phyloP scores from a whole-genome alignment of 345 rosid species.

The Eucalyptus urophylla region DNA sequence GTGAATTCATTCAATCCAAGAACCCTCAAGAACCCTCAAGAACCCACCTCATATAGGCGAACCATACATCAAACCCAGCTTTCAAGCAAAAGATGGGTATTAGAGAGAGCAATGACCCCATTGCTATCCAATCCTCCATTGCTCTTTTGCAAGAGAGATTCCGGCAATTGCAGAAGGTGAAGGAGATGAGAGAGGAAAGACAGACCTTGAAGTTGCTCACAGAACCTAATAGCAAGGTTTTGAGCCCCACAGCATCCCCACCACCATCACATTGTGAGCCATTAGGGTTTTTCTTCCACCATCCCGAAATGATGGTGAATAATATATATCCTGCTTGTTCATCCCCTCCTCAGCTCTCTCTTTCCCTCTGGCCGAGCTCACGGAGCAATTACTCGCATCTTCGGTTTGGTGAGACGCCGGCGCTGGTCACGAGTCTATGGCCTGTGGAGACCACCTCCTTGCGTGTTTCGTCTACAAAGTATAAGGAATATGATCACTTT shows the following conservation, averaged over 20 bases:
- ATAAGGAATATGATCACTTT: not conserved
- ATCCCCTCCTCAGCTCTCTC: slow-evolving; percentile 4
- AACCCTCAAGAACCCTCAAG: not conserved
- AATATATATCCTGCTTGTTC: slow-evolving; percentile 15
- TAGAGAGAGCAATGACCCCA: slow-evolving; percentile 23
- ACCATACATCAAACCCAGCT: not conserved
- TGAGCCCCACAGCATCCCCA: not conserved
- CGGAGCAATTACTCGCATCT: not conserved
- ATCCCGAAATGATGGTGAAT: not conserved
- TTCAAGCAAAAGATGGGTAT: not conserved
- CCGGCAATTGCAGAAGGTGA: slow-evolving; percentile 21
- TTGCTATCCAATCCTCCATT: slow-evolving; percentile 19
- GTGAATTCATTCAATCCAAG: not conserved
- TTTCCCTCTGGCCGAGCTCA: slow-evolving; percentile 2
- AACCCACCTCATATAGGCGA: not conserved
- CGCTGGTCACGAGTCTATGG: not conserved
- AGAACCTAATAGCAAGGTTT: slow-evolving; percentile 10
- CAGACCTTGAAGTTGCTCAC: slow-evolving; percentile 20
- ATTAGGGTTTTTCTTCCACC: slow-evolving; percentile 30
- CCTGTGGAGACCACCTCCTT: not conserved
- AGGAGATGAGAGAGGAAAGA: slow-evolving; percentile 28
- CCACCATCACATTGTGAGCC: slow-evolving; percentile 6
- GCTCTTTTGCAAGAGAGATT: slow-evolving; percentile 37
- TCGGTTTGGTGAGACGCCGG: slow-evolving; percentile 1
- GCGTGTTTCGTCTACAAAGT: not conserved